Conservation (phyloP, 805 yeast genomes). For the Tetrapisispora arboricola region DNA sequence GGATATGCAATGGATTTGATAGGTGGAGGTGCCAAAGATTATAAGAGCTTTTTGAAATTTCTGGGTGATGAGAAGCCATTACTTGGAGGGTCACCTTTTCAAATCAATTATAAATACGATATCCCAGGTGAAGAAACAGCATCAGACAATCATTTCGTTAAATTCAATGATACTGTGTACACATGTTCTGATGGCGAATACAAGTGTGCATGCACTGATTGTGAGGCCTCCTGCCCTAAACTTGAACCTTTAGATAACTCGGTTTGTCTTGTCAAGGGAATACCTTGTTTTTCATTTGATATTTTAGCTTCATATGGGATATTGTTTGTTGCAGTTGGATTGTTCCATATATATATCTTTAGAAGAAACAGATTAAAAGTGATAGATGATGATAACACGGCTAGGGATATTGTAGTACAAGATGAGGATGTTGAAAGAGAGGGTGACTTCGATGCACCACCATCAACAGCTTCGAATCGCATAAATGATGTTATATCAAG, state of each 20-base stretch:
- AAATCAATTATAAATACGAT: slow-evolving; percentile 63
- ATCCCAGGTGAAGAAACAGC: slow-evolving; percentile 11
- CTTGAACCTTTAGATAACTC: slow-evolving; percentile 38
- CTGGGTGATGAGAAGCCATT: slow-evolving; percentile 91
- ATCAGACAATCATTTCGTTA: slow-evolving; percentile 5
- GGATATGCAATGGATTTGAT: slow-evolving; percentile 94
- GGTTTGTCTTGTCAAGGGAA: slow-evolving; percentile 44
- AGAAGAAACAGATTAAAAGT: slow-evolving; percentile 14
- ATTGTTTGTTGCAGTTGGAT: slow-evolving; percentile 17
- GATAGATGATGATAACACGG: slow-evolving; percentile 9
- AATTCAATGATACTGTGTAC: slow-evolving; percentile 17
- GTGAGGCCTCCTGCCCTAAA: slow-evolving; percentile 68
- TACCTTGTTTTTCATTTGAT: slow-evolving; percentile 67
- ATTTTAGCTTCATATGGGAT: slow-evolving; percentile 41
- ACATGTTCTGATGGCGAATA: slow-evolving; percentile 54
- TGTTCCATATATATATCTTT: slow-evolving; percentile 16
- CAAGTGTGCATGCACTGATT: slow-evolving; percentile 86
- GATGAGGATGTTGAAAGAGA: slow-evolving; percentile 8
- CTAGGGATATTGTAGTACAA: background rate
- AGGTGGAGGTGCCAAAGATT: slow-evolving; percentile 92
- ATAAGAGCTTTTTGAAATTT: slow-evolving; percentile 66
- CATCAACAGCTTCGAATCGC: background rate
- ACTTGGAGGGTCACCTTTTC: slow-evolving; percentile 93
- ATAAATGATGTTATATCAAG: slow-evolving; percentile 11
- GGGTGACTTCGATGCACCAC: too few relatives aligned